Evolutionary conservation across 1,139 yeast species (phyloP), one percentile per base, ranked within the genome.

Genomic region (Suhomyces wounanorum): DNA sequence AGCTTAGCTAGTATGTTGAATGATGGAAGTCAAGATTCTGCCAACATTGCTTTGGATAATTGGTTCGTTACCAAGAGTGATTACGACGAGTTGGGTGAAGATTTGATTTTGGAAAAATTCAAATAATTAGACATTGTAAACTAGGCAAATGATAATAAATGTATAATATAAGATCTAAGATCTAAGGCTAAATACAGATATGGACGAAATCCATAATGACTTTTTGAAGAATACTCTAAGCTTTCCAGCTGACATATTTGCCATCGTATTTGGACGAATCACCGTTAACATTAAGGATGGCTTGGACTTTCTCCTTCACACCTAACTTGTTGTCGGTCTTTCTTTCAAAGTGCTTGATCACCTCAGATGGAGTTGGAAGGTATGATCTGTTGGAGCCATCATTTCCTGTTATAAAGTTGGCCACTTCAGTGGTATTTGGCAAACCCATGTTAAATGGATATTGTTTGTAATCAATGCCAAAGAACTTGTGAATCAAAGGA

Each of bases 391-490:
- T 78, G 14, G 85, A 75, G 31, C 82, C 84, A 60, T 83, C 89
- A 55, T 76, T 77, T 25, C 92, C 92, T 44, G 83, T 82, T 47
- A 87, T 81, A 66, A 77, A 87, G 50, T 72, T 71, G 59, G 79
- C 77, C 52, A 83, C 76, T 52, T 83, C 85, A 47, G 63, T 58
- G 67, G 85, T 88, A 13, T 81, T 74, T 47, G 98, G 98, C 57
- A 94, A 78, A 35, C 96, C 96, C 78, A 82, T 87, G 62, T 81
- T 78, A 69, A 80, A 83, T 33, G 96, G 96, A 66, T 92, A 88
- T 47, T 78, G 68, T 42, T 69, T 68, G 70, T 79, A 89, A 59
- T 85, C 81, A 48, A 78, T 69, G 45, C 81, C 78, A 55, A 78
- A 75, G 63, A 69, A 73, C 59, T 73, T 66, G 54, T 79, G 68